phyloP scores from a whole-genome alignment of 2,329 filamentous ascomycete genomes.

The Trichoderma arundinaceum region DNA sequence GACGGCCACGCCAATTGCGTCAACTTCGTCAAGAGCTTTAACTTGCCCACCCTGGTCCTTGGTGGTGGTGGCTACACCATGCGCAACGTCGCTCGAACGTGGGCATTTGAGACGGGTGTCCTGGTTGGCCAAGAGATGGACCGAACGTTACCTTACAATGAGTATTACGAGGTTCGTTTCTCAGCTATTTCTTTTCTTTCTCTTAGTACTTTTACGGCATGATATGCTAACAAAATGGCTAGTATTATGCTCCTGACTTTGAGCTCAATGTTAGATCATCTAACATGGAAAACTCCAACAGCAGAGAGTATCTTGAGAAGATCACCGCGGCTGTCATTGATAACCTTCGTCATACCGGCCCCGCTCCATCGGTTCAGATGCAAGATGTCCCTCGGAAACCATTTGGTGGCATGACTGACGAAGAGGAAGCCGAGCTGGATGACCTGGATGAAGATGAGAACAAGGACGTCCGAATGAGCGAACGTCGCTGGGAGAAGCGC shows the following conservation, averaged over 20 bases:
- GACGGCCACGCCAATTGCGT: constrained; percentile 94
- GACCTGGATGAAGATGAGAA: constrained; percentile 84
- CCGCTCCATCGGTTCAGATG: constrained; percentile 90
- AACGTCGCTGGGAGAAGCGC: constrained; percentile 81
- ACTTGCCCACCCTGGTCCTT: constrained; percentile 85
- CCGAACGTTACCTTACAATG: constrained; percentile 87
- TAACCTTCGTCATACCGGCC: constrained; percentile 84
- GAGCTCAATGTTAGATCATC: constrained; percentile 87
- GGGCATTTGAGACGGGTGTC: constrained; percentile 94
- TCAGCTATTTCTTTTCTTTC: no score
- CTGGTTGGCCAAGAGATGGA: constrained; percentile 84
- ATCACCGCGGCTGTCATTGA: constrained; percentile 83
- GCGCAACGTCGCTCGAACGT: constrained; percentile 93
- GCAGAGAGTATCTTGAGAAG: constrained; percentile 78
- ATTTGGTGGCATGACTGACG: constrained; percentile 66
- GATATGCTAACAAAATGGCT: constrained; percentile 38
- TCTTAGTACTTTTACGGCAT: no score
- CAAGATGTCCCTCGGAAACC: constrained; percentile 72
- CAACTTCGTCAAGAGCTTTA: constrained; percentile 85
- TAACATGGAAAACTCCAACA: constrained; percentile 91
- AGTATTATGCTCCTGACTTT: constrained; percentile 92
- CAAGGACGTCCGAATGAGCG: constrained; percentile 80
- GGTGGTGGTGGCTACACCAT: constrained; percentile 97
- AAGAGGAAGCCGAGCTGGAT: constrained; percentile 69
- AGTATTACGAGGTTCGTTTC: constrained; percentile 78